Evolutionary conservation across 2,329 filamentous ascomycete genomes (phyloP).

Genomic region (Colletotrichum theobromicola): DNA sequence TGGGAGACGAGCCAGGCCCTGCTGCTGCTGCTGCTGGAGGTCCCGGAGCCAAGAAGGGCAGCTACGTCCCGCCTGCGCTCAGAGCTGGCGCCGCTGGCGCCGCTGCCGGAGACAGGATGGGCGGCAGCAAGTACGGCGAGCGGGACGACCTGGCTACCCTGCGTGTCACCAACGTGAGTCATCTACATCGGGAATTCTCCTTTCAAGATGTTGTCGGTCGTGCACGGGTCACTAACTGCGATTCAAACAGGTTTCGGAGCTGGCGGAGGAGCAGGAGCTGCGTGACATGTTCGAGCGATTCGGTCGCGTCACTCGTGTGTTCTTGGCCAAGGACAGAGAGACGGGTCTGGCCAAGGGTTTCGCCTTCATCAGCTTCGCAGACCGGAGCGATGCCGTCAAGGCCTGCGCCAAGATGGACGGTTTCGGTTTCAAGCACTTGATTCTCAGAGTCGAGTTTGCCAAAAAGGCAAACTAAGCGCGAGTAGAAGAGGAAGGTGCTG

Average conservation of each 20-base stretch:
- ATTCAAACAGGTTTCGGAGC: constrained; percentile 80
- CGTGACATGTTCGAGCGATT: constrained; percentile 98
- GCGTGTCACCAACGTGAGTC: constrained; percentile 93
- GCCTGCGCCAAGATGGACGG: constrained; percentile 99
- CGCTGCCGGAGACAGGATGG: constrained; percentile 80
- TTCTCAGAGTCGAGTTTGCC: constrained; percentile 86
- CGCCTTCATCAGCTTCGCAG: constrained; percentile 96
- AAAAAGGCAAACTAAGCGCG: constrained; percentile 64
- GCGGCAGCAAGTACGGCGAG: constrained; percentile 82
- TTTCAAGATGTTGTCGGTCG: not conserved
- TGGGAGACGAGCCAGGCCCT: constrained; percentile 52
- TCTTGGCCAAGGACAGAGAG: constrained; percentile 96
- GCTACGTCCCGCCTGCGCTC: constrained; percentile 94
- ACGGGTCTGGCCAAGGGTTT: constrained; percentile 97
- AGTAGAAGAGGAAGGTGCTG: not conserved
- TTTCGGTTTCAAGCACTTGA: constrained; percentile 87
- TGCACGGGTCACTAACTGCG: not conserved
- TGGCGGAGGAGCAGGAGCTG: constrained; percentile 94
- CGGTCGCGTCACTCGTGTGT: constrained; percentile 95
- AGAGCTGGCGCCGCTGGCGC: constrained; percentile 69
- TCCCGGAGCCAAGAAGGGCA: constrained; percentile 73
- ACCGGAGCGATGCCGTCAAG: constrained; percentile 86
- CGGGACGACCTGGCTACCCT: constrained; percentile 95
- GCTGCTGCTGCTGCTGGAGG: constrained; percentile 63
- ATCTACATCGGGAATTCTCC: not conserved